Base-by-base conservation (phyloP, 1,284 basidiomycete species). In the Schizopora paradoxa region DNA sequence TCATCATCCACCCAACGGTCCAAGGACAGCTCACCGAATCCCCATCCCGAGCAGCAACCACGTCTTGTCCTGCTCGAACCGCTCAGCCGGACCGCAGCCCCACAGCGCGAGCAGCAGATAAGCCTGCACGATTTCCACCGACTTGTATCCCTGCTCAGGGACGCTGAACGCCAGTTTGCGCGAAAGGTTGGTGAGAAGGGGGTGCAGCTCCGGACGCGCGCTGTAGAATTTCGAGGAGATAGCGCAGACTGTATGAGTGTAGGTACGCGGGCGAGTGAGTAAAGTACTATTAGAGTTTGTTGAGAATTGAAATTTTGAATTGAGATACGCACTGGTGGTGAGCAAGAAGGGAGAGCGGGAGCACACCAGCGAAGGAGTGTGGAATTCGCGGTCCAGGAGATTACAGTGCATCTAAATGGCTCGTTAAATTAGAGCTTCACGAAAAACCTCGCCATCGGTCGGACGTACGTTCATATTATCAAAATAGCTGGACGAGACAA, bases 41-140 rank as follows among this genome's bases (percentile, higher is more conserved):
- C 78, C 88, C 83, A 91, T 88, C 25, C 90, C 89, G 22, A 94
- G 71, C 41, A 91, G 71, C 56, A 91, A 63, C 93, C 95, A 99
- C 0, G 94, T 98, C 58, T 89, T 84, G 66, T 99, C 95, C 59
- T 97, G 92, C 62, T 99, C 96, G 60, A 91, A 98, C 13, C 90
- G 78, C 64, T 93, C 90, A 28, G 91, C 90, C 4, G 91, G 90
- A n/a, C 91, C 90, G 53, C 86, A 82, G 1, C 90, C 90, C 85
- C 87, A 95, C 16, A 89, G 64, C 0, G 83, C 73, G 45, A 93
- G 76, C 16, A 95, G 71, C 27, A 91, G 70, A 63, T 94, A 95
- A 0, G 90, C 91, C 60, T 94, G 91, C 4, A 92, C 88, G 52
- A 94, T 91, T 66, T 99, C 96, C 36, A 97, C 85, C 19, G 88